Conservation (phyloP, 768 basidiomycete genomes). For the Lyophyllum semitale region DNA sequence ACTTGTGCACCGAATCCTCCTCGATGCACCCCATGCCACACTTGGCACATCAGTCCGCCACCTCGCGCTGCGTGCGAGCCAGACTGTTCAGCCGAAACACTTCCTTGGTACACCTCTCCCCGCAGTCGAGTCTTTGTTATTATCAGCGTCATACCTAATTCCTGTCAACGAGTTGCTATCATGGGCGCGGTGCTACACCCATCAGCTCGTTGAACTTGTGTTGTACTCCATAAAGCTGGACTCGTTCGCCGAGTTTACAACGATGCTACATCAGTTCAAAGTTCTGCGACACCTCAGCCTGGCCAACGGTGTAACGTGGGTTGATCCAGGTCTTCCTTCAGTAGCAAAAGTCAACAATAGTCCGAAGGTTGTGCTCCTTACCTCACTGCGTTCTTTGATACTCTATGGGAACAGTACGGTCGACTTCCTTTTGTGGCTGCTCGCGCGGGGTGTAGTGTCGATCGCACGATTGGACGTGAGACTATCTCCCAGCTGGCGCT, state of each 20-base stretch:
- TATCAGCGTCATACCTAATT: constrained; percentile 1
- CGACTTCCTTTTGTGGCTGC: constrained; percentile 6
- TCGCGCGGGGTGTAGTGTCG: not conserved
- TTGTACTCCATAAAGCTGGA: constrained; percentile 1
- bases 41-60: not conserved
- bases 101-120: not conserved
- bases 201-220: constrained; percentile 6
- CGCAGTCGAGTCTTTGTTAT: not conserved
- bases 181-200: constrained; percentile 3
- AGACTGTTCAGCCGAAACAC: not conserved
- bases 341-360: not conserved
- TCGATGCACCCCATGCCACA: constrained; percentile 2
- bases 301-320: constrained; percentile 1
- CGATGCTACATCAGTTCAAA: constrained; percentile 1
- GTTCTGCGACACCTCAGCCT: constrained; percentile 10
- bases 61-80: not conserved
- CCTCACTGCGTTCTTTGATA: constrained; percentile 7
- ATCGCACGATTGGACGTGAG: constrained; percentile 5
- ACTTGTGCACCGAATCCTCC: not conserved
- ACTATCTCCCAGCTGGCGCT: not conserved
- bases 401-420: not conserved
- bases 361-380: not conserved
- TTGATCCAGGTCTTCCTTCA: not conserved
- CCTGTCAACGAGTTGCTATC: not conserved
- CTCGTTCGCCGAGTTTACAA: not conserved